These are phyloP conservation scores for Coleophoma eucalyptorum DNA, from an alignment of 2,329 filamentous ascomycete genomes.

Conservation along the genomic window DNA sequence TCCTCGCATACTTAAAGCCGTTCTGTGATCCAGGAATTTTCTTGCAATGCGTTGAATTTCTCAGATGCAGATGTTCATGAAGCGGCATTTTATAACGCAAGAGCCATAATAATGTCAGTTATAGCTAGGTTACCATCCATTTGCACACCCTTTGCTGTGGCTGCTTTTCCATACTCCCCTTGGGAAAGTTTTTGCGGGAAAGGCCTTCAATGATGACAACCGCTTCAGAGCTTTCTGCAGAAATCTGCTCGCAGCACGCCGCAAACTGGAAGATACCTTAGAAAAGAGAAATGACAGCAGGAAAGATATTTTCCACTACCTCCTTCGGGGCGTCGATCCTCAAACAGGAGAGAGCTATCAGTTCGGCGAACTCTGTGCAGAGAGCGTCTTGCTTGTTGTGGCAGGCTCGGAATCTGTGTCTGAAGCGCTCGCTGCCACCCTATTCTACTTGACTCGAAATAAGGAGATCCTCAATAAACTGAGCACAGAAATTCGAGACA, in stretches of 20 bases:
- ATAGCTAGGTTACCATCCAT: not conserved
- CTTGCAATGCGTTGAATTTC: no score
- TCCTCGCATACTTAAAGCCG: no score
- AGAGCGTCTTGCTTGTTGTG: constrained; percentile 3
- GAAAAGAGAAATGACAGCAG: not conserved
- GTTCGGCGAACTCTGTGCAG: not conserved
- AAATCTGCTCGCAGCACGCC: not conserved
- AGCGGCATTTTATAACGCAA: no score
- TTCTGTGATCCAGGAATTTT: no score
- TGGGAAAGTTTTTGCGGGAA: not conserved
- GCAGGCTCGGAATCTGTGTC: constrained; percentile 39
- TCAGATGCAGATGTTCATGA: no score
- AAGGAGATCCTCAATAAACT: constrained; percentile 1
- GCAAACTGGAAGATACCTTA: not conserved
- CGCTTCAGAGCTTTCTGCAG: not conserved
- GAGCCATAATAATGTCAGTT: not conserved
- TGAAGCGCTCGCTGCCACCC: constrained; percentile 36
- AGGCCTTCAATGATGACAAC: not conserved
- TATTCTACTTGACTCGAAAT: constrained; percentile 36
- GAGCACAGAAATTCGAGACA: not conserved
- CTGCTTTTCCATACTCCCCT: not conserved
- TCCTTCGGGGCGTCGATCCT: not conserved
- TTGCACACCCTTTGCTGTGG: not conserved
- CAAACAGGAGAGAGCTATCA: not conserved
- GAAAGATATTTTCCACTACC: not conserved